A percentile compares a stretch with the other conserved stretches of the same genome.
Evolutionary conservation across 768 basidiomycete species (phyloP).

Genomic region (Brasilioporus rufonigricans): DNA sequence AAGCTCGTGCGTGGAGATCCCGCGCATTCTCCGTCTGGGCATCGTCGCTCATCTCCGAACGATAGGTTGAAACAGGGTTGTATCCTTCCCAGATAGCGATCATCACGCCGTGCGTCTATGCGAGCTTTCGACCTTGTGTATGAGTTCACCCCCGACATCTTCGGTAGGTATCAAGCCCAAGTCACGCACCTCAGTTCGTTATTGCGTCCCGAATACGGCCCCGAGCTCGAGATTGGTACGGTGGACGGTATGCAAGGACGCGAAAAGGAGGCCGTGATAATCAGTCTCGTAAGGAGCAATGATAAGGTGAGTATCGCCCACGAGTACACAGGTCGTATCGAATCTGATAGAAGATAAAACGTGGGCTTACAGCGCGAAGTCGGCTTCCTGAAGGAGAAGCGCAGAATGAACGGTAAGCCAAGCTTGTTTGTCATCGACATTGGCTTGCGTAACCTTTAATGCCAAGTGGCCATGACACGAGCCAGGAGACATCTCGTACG

Average conservation of each 20-base stretch:
- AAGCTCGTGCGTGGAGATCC: conserved; percentile 54
- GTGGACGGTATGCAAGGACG: conserved; percentile 98
- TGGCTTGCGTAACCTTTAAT: background rate
- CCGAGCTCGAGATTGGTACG: conserved; percentile 82
- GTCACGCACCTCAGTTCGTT: conserved; percentile 80
- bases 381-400: conserved; percentile 90
- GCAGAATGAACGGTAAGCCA: conserved; percentile 77
- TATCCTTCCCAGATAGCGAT: conserved; percentile 75
- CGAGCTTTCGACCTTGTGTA: background rate
- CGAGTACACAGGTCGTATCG: background rate
- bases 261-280: conserved; percentile 91
- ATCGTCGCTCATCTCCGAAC: background rate
- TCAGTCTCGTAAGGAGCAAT: conserved; percentile 92
- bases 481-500: conserved; percentile 84
- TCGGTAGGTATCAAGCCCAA: conserved; percentile 81
- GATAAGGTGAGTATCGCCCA: conserved; percentile 48
- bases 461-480: conserved; percentile 84
- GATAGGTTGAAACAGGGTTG: conserved; percentile 60
- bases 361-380: conserved; percentile 69
- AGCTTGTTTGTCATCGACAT: background rate
- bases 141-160: background rate
- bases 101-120: conserved; percentile 73
- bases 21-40: too few relatives aligned
- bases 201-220: conserved; percentile 67
- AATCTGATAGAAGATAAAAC: background rate